A percentile compares a stretch with the other conserved stretches of the same genome.
phyloP scores from a whole-genome alignment of 768 basidiomycete genomes.

The Gloeopeniophorella convolvens region DNA sequence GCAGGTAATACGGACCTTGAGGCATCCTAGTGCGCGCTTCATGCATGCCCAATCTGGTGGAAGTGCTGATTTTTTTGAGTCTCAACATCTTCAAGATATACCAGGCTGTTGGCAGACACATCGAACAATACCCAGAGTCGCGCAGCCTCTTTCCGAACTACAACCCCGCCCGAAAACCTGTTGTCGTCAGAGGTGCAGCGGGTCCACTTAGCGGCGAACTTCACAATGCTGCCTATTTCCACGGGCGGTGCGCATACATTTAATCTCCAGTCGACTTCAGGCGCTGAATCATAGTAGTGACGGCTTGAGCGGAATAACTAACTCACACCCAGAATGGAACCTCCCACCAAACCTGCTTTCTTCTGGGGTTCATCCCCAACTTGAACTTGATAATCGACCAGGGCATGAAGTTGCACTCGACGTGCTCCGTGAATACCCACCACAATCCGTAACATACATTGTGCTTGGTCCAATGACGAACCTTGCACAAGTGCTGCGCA shows the following conservation, averaged over 20 bases:
- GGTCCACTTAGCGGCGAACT: slow-evolving; percentile 65
- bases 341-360: slow-evolving; percentile 20
- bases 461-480: slow-evolving; percentile 76
- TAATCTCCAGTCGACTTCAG: background rate
- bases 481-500: slow-evolving; percentile 57
- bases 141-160: slow-evolving; percentile 57
- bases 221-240: slow-evolving; percentile 80
- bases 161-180: slow-evolving; percentile 41
- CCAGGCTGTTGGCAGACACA: slow-evolving; percentile 53
- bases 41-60: background rate
- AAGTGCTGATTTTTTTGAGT: slow-evolving; percentile 31
- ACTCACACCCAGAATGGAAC: slow-evolving; percentile 62
- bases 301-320: slow-evolving; percentile 54
- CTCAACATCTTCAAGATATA: slow-evolving; percentile 73
- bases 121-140: slow-evolving; percentile 49
- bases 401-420: slow-evolving; percentile 50
- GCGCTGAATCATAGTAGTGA: slow-evolving; percentile 40
- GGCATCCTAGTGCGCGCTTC: slow-evolving; percentile 48
- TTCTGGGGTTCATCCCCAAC: slow-evolving; percentile 34
- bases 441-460: slow-evolving; percentile 60
- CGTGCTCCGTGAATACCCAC: slow-evolving; percentile 44
- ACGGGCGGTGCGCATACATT: slow-evolving; percentile 50
- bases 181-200: slow-evolving; percentile 57
- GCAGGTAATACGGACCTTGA: slow-evolving; percentile 68
- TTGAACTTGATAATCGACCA: slow-evolving; percentile 40